Conservation (phyloP, 1,284 basidiomycete genomes). For the Tylopilus sp. region DNA sequence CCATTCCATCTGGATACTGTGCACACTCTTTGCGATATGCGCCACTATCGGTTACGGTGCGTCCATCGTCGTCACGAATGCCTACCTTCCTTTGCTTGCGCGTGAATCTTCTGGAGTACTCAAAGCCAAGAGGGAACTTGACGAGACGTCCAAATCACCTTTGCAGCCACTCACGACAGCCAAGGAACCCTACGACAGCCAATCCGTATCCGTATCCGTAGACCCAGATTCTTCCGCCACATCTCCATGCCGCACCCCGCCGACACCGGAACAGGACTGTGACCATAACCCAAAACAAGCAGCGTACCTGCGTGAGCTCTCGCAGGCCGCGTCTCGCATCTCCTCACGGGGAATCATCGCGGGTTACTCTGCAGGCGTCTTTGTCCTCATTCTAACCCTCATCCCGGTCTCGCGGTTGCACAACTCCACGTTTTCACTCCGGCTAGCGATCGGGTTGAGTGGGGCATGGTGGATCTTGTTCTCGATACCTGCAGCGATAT, state of each 20-base stretch:
- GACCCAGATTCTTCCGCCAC: constrained; percentile 26
- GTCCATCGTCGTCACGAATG: constrained; percentile 89
- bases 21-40: constrained; percentile 43
- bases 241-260: constrained; percentile 41
- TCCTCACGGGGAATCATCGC: constrained; percentile 87
- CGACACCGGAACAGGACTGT: constrained; percentile 1
- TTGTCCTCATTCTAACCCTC: constrained; percentile 76
- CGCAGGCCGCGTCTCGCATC: constrained; percentile 79
- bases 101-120: constrained; percentile 71
- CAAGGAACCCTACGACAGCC: constrained; percentile 1
- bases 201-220: neutral
- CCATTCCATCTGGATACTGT: constrained; percentile 73
- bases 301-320: constrained; percentile 66
- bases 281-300: constrained; percentile 16
- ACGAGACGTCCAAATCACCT: constrained; percentile 13
- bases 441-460: constrained; percentile 83
- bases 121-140: constrained; percentile 53
- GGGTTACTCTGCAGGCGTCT: constrained; percentile 84
- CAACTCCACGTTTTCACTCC: constrained; percentile 79
- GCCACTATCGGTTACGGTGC: constrained; percentile 67
- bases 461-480: constrained; percentile 90
- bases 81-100: constrained; percentile 86
- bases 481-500: constrained; percentile 78
- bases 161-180: constrained; percentile 36
- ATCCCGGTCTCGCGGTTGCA: constrained; percentile 75